A percentile compares a stretch with the other conserved stretches of the same genome.
These are phyloP conservation scores for Tuber aestivum DNA, from an alignment of 495 filamentous ascomycete species.

Conservation along the genomic window DNA sequence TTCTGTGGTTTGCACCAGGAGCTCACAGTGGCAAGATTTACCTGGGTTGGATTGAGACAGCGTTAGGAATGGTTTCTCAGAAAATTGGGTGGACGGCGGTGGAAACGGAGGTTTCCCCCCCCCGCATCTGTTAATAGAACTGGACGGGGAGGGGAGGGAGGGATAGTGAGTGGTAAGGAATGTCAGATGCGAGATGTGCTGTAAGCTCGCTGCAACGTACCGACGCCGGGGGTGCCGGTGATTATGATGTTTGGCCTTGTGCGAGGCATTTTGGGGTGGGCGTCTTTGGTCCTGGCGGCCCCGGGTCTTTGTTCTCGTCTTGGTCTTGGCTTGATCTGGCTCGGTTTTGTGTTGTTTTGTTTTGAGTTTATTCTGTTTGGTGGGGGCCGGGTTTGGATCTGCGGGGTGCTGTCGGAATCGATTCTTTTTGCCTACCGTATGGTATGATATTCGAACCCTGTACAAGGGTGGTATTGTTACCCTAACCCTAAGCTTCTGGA, in stretches of 20 bases:
- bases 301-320: not conserved
- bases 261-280: constrained; percentile 48
- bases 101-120: not conserved
- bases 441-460: not conserved
- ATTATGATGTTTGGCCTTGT: constrained; percentile 81
- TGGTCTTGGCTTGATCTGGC: not conserved
- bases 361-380: constrained; percentile 7
- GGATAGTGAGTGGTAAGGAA: not conserved
- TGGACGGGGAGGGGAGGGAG: not conserved
- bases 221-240: constrained; percentile 86
- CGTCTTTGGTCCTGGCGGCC: not conserved
- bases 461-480: not conserved
- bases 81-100: not conserved
- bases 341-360: not conserved
- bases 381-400: constrained; percentile 3
- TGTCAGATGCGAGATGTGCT: not conserved
- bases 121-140: not conserved
- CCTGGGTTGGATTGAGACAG: constrained; percentile 45
- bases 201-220: constrained; percentile 16
- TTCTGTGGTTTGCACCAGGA: constrained; percentile 59
- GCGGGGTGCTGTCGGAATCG: not conserved
- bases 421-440: not conserved
- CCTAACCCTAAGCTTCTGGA: not conserved
- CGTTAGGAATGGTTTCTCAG: not conserved
- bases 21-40: constrained; percentile 83